Evolutionary conservation across 2,329 filamentous ascomycete genomes (phyloP), one percentile per base, ranked within the genome.

Genomic region (Thelonectria olida): DNA sequence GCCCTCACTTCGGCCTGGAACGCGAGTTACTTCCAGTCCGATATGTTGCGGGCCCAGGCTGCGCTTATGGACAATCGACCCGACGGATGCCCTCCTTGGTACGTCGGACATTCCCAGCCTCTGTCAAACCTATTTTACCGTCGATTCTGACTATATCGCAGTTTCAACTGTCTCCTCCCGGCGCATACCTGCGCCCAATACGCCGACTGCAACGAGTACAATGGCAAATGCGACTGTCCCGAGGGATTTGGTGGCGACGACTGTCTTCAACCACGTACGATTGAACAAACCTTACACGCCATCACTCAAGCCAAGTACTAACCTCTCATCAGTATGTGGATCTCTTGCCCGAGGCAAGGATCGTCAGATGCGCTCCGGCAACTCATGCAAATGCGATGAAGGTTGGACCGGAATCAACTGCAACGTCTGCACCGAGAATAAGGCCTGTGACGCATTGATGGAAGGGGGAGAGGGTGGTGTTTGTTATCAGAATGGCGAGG

Each of bases 341-440:
- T 96, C 94, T 36, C 84, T 97, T 39, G 88, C 92, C 38, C 90
- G 93, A 70, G 94, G 93, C 66, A 85, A 85, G 68, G 89, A 98
- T 71, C 87, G 96, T 69, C 87, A 90, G 20, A 89, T 92, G 74
- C 88, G 96, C 73, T 81, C 88, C 53, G 88, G 87, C 64, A 84
- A 88, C 59, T 81, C 83, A 39, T 99, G 96, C 79, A 82, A 93
- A 41, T 99, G 96, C 77, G 91, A 94, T 73, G 92, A 97, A 36
- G 96, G 96, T 57, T 99, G 96, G 96, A 87, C 87, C 39, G 96
- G 96, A 65, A 95, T 99, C 80, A 99, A 99, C 82, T 99, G 96
- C 86, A 99, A 96, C 72, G 92, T 99, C 58, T 99, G 96, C 79
- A 89, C 90, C 62, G 88, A 89, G 4, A 85, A 98, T 75, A 82